A percentile compares a stretch with the other conserved stretches of the same genome.
phyloP scores from a whole-genome alignment of 345 rosid species.

The Ailanthus altissimus region DNA sequence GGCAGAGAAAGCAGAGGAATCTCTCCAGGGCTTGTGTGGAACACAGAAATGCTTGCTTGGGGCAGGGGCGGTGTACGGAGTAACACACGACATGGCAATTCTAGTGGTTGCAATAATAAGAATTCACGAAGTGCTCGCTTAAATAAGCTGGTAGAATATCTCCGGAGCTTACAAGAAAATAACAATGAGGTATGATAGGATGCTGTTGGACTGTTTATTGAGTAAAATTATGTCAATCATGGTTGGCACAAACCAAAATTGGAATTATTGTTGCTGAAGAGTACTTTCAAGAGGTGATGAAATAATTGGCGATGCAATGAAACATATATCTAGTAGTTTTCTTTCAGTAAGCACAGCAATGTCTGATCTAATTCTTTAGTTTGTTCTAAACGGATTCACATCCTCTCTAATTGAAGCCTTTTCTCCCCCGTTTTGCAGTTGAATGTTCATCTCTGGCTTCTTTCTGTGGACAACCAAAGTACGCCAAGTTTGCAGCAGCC shows the following conservation, averaged over 20 bases:
- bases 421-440: conserved; percentile 42
- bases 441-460: conserved; percentile 75
- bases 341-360: conserved; percentile 12
- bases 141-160: conserved; percentile 70
- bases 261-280: conserved; percentile 7
- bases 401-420: conserved; percentile 12
- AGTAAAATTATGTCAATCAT: conserved; percentile 16
- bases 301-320: neutral
- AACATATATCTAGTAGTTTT: neutral
- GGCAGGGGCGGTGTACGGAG: conserved; percentile 92
- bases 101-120: conserved; percentile 52
- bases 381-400: neutral
- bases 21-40: conserved; percentile 76
- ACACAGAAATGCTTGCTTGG: conserved; percentile 80
- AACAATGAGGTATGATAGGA: conserved; percentile 57
- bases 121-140: conserved; percentile 61
- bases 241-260: conserved; percentile 15
- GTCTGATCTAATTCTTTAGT: neutral
- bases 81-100: conserved; percentile 74
- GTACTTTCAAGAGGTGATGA: conserved; percentile 9
- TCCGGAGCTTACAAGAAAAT: conserved; percentile 60
- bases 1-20: conserved; percentile 59
- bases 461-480: conserved; percentile 60
- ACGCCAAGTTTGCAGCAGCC: conserved; percentile 68
- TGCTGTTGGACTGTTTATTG: conserved; percentile 15